A percentile compares a stretch with the other conserved stretches of the same genome.
Evolutionary conservation across 1,284 basidiomycete species (phyloP).

Genomic region (Garcileccinum viscosum): DNA sequence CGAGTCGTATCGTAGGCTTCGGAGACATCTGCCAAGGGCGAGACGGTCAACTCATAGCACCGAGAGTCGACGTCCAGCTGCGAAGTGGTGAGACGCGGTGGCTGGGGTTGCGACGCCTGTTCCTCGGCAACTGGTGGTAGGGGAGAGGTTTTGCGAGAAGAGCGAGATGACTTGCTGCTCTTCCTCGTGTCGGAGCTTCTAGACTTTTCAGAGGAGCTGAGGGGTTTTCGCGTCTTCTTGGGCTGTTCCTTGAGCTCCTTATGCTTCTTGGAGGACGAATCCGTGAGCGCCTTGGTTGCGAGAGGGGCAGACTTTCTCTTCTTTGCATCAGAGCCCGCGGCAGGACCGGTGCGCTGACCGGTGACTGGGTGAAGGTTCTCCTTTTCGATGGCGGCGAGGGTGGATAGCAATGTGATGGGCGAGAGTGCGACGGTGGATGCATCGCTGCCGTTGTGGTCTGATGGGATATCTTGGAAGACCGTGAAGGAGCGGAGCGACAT

Average conservation of each 20-base stretch:
- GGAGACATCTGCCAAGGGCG: conserved; percentile 68
- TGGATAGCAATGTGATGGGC: conserved; percentile 39
- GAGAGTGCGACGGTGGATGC: conserved; percentile 18
- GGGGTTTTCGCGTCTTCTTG: conserved; percentile 65
- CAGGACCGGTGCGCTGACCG: conserved; percentile 58
- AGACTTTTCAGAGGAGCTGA: conserved; percentile 40
- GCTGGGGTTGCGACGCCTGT: conserved; percentile 38
- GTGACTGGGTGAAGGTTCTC: conserved; percentile 79
- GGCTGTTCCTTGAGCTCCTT: conserved; percentile 48
- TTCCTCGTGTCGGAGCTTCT: conserved; percentile 36
- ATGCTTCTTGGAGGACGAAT: conserved; percentile 51
- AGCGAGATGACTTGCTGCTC: conserved; percentile 35
- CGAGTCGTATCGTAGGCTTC: conserved; percentile 51
- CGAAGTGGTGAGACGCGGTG: conserved; percentile 29
- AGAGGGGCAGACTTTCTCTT: conserved; percentile 70
- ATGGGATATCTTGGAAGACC: conserved; percentile 66
- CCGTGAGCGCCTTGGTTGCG: conserved; percentile 52
- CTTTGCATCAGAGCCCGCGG: conserved; percentile 48
- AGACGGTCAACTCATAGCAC: conserved; percentile 69
- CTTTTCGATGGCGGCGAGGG: conserved; percentile 61
- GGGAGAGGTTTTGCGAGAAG: conserved; percentile 47
- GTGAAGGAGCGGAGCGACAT: conserved; percentile 67
- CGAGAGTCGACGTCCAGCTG: conserved; percentile 54
- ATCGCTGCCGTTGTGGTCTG: conserved; percentile 34
- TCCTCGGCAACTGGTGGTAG: conserved; percentile 56